Evolutionary conservation across 23 red algal species (phyloP), one percentile per base, ranked within the genome.

Genomic region (Gracilaria gracilis): DNA sequence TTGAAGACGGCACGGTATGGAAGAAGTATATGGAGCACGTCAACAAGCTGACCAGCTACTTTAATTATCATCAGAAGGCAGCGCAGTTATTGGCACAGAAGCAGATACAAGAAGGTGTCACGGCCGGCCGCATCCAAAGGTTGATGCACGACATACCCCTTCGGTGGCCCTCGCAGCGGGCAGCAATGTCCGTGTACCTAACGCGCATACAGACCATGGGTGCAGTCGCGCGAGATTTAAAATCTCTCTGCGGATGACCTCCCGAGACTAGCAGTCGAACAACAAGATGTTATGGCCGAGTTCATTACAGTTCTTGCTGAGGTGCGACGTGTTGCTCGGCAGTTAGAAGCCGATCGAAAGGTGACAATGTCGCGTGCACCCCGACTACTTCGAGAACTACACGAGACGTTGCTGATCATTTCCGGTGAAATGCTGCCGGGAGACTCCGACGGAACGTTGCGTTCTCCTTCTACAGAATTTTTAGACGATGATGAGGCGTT

Each of bases 311-410:
- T 75, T 9, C 35, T 75, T 36, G 35, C 34, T 11, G 58, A 70
- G 25, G 81, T 85, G 0, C 15, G 62, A 7, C 81, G 58, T 9
- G 81, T 66, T 1, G 81, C 81, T 16, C 57, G 81, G 11, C 38
- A 70, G 44, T 21, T 85, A 23, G 81, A 64, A 49, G 81, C 81
- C 9, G 55, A 70, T 23, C 29, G 24, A 20, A 27, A 44, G 1
- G 81, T 85, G 2, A 85, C 57, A 11, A 85, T 70, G 81, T 85
- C 81, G 19, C 81, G 57, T 2, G 62, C 81, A 29, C 81, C 58
- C 20, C 57, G 58, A 42, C 38, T 85, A 19, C 32, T 67, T 2
- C 59, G 9, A 1, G 39, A 85, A 67, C 59, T 85, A 4, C 28
- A 69, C 27, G 81, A 85, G 39, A 85, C 58, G 8, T 37, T 85